Evolutionary conservation across 345 rosid genomes (phyloP).

Genomic region (Pseudoturritis turrita): DNA sequence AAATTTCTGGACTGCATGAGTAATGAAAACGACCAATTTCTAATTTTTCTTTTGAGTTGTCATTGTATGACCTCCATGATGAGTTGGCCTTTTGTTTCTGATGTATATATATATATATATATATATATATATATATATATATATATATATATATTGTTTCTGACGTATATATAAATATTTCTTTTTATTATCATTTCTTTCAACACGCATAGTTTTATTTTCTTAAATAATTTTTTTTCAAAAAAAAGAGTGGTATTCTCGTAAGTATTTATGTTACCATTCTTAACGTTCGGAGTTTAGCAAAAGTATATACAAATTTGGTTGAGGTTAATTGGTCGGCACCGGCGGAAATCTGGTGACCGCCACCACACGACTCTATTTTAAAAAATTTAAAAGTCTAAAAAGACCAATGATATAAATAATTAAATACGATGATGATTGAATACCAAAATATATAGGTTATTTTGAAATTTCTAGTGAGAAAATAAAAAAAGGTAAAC

Average conservation of each 20-base stretch:
- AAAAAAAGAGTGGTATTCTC: neutral
- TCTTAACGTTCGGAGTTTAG: neutral
- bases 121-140: no score
- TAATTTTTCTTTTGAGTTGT: slow-evolving; percentile 20
- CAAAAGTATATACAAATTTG: slow-evolving; percentile 7
- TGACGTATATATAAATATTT: neutral
- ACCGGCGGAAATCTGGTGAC: slow-evolving; percentile 12
- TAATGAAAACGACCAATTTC: slow-evolving; percentile 22
- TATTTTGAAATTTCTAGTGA: neutral
- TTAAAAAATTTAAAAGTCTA: no score
- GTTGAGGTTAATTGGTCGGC: slow-evolving; percentile 17
- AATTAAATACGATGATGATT: neutral
- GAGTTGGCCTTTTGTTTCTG: slow-evolving; percentile 24
- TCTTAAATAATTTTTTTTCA: neutral
- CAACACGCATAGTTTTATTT: neutral
- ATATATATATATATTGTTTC: neutral
- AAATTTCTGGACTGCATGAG: slow-evolving; percentile 9
- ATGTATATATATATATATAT: no score
- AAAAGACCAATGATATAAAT: neutral
- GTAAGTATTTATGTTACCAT: neutral
- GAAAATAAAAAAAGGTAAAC: neutral
- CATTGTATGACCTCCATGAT: slow-evolving; percentile 18
- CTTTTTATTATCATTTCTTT: no score
- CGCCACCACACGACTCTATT: neutral
- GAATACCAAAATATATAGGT: neutral